Percentiles rank a stretch among this genome's conserved stretches.
Evolutionary conservation across 768 basidiomycete species (phyloP).

Genomic region (Tylopilus rubrobrunneus): DNA sequence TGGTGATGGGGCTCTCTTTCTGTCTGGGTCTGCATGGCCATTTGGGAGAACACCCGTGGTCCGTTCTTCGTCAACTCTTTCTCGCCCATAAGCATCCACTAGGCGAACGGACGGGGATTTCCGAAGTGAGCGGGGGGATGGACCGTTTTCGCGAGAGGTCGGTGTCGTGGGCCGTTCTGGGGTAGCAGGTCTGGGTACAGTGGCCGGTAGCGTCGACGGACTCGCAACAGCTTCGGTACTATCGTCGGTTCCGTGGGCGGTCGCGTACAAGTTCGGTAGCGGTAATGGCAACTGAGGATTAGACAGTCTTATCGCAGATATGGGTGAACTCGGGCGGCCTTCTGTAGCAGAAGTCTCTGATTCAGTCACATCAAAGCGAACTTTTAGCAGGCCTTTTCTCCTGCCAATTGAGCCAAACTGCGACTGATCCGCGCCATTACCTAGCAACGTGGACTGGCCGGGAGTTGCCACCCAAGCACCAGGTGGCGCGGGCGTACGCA

Average conservation of each 20-base stretch:
- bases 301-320: conserved; percentile 25
- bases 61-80: conserved; percentile 27
- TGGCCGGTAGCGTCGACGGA: neutral
- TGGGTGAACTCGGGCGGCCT: conserved; percentile 23
- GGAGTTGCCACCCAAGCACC: conserved; percentile 68
- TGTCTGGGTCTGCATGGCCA: conserved; percentile 18
- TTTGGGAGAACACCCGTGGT: conserved; percentile 1
- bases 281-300: conserved; percentile 20
- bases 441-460: conserved; percentile 25
- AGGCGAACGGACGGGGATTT: conserved; percentile 55
- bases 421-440: conserved; percentile 22
- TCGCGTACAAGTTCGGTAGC: neutral
- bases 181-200: conserved; percentile 13
- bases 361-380: conserved; percentile 60
- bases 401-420: conserved; percentile 33
- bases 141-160: conserved; percentile 20
- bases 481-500: conserved; percentile 63
- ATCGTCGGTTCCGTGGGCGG: conserved; percentile 6
- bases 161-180: conserved; percentile 25
- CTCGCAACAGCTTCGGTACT: conserved; percentile 2
- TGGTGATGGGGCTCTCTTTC: conserved; percentile 11
- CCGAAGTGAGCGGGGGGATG: conserved; percentile 35
- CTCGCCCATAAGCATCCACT: conserved; percentile 69
- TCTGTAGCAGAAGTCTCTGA: conserved; percentile 31
- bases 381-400: conserved; percentile 61